Evolutionary conservation across 495 filamentous ascomycete genomes (phyloP).

Genomic region (Podospora pseudoanserina): DNA sequence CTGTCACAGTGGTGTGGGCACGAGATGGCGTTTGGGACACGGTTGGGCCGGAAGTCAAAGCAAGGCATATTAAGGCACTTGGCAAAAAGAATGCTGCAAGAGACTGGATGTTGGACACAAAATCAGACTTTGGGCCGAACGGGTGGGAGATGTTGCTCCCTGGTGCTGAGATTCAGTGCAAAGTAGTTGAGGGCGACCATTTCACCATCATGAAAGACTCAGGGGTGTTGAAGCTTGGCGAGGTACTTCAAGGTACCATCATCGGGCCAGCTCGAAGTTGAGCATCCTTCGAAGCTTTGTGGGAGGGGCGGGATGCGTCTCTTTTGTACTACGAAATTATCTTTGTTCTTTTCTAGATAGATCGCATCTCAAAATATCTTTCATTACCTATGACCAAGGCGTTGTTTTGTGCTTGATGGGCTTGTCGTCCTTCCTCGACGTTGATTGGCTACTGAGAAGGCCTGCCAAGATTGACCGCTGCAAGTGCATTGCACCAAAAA

Average conservation of each 20-base stretch:
- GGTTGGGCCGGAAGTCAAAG: conserved; percentile 9
- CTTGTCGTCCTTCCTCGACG: not conserved
- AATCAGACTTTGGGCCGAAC: conserved; percentile 13
- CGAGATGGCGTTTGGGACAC: conserved; percentile 22
- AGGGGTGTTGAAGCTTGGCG: conserved; percentile 12
- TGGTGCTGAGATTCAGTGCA: conserved; percentile 12
- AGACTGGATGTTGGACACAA: conserved; percentile 24
- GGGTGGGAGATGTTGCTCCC: conserved; percentile 21
- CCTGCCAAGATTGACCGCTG: not conserved
- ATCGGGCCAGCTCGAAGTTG: not conserved
- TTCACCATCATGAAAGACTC: conserved; percentile 22
- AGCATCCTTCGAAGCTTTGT: not conserved
- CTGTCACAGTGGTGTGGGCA: conserved; percentile 17
- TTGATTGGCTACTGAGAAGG: not conserved
- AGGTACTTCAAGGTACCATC: conserved; percentile 3
- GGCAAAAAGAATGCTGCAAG: conserved; percentile 16
- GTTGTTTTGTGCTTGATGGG: not conserved
- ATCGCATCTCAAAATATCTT: not conserved
- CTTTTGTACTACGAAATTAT: not conserved
- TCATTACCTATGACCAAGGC: not conserved
- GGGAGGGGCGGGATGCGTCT: not conserved
- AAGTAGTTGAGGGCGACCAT: conserved; percentile 19
- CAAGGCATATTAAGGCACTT: not conserved
- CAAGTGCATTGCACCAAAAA: not conserved
- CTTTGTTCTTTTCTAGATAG: not conserved